A percentile compares a stretch with the other conserved stretches of the same genome.
Conservation (phyloP, 2,329 filamentous ascomycete genomes). For the Colletotrichum magnum region DNA sequence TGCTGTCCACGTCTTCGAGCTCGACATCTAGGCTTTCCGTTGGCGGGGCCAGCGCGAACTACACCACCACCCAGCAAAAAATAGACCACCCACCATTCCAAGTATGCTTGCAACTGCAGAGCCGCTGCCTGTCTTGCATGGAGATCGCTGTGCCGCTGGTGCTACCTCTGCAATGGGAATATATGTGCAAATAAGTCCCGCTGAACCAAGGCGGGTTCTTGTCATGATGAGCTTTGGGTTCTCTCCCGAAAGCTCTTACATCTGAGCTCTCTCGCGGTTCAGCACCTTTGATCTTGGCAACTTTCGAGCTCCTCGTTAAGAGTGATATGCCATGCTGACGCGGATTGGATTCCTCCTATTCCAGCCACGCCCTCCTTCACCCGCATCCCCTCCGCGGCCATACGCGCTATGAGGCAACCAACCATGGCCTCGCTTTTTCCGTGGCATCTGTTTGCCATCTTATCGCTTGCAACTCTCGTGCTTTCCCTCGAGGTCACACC, state of each 20-base stretch:
- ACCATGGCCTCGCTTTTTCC: not conserved
- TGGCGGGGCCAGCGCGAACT: slow-evolving; percentile 8
- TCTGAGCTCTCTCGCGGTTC: not conserved
- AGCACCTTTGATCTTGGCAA: not conserved
- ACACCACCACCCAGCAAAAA: slow-evolving; percentile 19
- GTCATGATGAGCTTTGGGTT: slow-evolving; percentile 9
- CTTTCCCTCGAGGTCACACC: slow-evolving; percentile 62
- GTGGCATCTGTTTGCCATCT: slow-evolving; percentile 6
- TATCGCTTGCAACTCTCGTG: slow-evolving; percentile 40
- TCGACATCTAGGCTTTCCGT: not conserved
- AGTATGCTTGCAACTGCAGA: slow-evolving; percentile 18
- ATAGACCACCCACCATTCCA: not conserved
- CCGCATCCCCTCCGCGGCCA: slow-evolving; percentile 1
- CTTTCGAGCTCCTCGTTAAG: not conserved
- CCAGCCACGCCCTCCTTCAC: slow-evolving; percentile 1
- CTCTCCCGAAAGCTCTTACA: slow-evolving; percentile 1
- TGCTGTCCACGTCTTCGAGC: slow-evolving; percentile 11
- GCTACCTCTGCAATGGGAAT: slow-evolving; percentile 8
- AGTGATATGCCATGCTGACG: slow-evolving; percentile 16
- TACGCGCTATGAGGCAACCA: not conserved
- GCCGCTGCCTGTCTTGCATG: slow-evolving; percentile 37
- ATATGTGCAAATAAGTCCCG: slow-evolving; percentile 28
- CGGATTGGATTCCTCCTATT: not conserved
- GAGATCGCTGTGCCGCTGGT: slow-evolving; percentile 11
- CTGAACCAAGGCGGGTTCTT: not conserved